These are phyloP conservation scores for Aspergillus leporis DNA, from an alignment of 495 filamentous ascomycete genomes.

Conservation along the genomic window DNA sequence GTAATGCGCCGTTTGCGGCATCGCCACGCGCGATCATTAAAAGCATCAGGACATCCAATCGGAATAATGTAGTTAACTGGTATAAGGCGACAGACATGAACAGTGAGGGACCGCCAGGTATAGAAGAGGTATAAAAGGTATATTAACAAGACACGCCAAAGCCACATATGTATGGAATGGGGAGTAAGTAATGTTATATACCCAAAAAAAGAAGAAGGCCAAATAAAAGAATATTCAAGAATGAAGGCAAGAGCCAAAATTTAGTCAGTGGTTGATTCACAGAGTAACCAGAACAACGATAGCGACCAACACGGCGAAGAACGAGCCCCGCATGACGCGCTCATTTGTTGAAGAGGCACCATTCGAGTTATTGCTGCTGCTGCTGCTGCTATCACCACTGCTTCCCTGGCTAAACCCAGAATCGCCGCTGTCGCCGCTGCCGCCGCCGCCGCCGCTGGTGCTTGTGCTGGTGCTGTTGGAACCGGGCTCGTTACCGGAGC, in stretches of 20 bases:
- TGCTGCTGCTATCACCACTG: conserved; percentile 22
- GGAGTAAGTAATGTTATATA: conserved; percentile 7
- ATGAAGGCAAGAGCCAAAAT: conserved; percentile 15
- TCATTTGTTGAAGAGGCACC: conserved; percentile 43
- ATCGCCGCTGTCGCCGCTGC: conserved; percentile 16
- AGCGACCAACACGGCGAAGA: conserved; percentile 58
- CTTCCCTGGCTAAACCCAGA: conserved; percentile 20
- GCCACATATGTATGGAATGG: background rate
- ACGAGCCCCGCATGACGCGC: conserved; percentile 50
- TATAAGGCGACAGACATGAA: conserved; percentile 10
- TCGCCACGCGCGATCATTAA: conserved; percentile 18
- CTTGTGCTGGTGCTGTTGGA: conserved; percentile 25
- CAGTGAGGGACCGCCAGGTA: background rate
- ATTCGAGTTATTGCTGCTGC: conserved; percentile 24
- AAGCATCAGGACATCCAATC: conserved; percentile 22
- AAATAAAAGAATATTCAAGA: conserved; percentile 24
- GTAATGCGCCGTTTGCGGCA: background rate
- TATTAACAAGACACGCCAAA: conserved; percentile 2
- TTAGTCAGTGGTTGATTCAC: conserved; percentile 32
- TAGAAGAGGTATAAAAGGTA: background rate
- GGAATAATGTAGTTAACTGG: conserved; percentile 4
- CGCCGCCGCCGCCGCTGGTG: conserved; percentile 14
- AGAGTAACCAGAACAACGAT: conserved; percentile 55
- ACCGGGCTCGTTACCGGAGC: conserved; percentile 31
- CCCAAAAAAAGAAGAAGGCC: conserved; percentile 12